Conservation (phyloP, 139 green algal species). For the Micractinium sp. region DNA sequence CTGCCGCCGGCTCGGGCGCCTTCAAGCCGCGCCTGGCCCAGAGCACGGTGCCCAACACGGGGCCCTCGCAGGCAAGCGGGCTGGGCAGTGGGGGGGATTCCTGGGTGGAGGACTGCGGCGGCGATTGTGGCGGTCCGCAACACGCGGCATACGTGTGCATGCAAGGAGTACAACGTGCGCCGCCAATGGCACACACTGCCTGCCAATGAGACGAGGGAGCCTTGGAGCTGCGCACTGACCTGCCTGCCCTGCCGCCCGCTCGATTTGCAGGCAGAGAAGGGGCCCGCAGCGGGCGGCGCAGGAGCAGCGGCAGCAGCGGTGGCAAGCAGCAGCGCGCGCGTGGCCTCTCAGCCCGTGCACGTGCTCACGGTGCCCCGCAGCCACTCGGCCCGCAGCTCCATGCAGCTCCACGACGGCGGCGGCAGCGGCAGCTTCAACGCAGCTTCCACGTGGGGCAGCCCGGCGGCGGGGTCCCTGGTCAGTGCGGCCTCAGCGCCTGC, state of each 20-base stretch:
- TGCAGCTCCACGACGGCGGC: constrained; percentile 8
- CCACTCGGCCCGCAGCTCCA: neutral
- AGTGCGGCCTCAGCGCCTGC: neutral
- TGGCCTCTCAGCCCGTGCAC: constrained; percentile 12
- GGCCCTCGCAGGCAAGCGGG: neutral
- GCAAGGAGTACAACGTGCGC: neutral
- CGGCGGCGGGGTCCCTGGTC: neutral
- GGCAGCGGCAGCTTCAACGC: constrained; percentile 2
- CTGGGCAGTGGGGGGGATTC: too few relatives aligned
- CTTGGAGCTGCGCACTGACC: too few relatives aligned
- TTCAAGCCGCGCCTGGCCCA: constrained; percentile 50
- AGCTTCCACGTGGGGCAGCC: neutral
- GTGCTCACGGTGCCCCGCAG: neutral
- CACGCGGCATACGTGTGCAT: neutral
- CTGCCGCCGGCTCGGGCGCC: constrained; percentile 28
- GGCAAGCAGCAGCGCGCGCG: neutral
- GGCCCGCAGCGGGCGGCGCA: neutral
- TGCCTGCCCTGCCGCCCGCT: too few relatives aligned
- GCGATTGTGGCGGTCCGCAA: neutral
- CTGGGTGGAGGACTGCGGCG: too few relatives aligned
- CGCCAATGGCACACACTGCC: neutral
- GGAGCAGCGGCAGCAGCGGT: neutral
- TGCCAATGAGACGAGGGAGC: neutral
- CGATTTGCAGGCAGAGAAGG: too few relatives aligned
- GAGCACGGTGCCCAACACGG: constrained; percentile 27